A percentile compares a stretch with the other conserved stretches of the same genome.
phyloP scores from a whole-genome alignment of 768 basidiomycete species.

The Boletus vermiculosoides region DNA sequence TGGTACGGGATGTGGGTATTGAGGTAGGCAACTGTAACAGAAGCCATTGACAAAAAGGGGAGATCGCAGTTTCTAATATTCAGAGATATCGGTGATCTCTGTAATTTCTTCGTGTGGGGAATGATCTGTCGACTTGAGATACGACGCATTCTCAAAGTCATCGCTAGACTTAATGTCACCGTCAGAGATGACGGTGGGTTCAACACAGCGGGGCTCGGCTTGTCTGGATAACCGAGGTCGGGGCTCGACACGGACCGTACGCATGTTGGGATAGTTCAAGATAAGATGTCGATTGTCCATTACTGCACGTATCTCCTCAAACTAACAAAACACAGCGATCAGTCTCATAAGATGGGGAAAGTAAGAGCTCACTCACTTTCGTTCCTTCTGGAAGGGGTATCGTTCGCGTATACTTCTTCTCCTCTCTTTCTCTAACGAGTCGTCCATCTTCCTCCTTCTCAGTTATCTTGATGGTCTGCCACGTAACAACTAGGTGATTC shows the following conservation, averaged over 20 bases:
- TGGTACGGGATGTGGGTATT: slow-evolving; percentile 8
- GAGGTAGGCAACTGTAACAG: slow-evolving; percentile 8
- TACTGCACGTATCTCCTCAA: slow-evolving; percentile 69
- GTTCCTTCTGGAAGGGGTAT: slow-evolving; percentile 75
- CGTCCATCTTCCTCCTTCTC: slow-evolving; percentile 63
- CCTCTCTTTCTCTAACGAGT: slow-evolving; percentile 60
- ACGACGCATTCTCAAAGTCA: slow-evolving; percentile 27
- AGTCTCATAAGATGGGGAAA: background rate
- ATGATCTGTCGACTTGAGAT: slow-evolving; percentile 26
- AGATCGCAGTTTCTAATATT: slow-evolving; percentile 26
- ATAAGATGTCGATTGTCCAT: slow-evolving; percentile 61
- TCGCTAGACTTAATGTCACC: slow-evolving; percentile 29
- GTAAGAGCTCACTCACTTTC: slow-evolving; percentile 43
- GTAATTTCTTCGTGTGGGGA: slow-evolving; percentile 25
- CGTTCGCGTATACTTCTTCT: slow-evolving; percentile 63
- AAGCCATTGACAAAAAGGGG: slow-evolving; percentile 1
- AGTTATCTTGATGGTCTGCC: slow-evolving; percentile 57
- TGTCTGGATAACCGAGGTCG: slow-evolving; percentile 25
- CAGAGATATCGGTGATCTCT: slow-evolving; percentile 29
- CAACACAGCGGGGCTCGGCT: slow-evolving; percentile 31
- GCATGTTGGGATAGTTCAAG: slow-evolving; percentile 59
- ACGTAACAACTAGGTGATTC: slow-evolving; percentile 60
- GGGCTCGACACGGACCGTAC: slow-evolving; percentile 35
- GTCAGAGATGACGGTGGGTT: slow-evolving; percentile 34
- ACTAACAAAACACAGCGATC: slow-evolving; percentile 40